phyloP scores from a whole-genome alignment of 2,329 filamentous ascomycete species.

The Fusarium papillatum region DNA sequence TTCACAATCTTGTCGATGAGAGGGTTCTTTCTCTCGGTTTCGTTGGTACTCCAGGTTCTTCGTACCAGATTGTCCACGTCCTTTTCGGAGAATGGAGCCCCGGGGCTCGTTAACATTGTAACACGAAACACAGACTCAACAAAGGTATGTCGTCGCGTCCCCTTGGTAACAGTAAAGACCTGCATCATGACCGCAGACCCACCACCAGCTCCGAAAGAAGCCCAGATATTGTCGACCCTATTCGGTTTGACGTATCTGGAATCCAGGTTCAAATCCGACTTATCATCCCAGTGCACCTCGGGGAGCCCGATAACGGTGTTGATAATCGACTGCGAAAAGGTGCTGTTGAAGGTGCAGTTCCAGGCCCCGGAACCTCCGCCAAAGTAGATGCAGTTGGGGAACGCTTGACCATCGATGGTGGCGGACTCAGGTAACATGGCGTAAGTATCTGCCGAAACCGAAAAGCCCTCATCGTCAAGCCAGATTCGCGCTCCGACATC shows the following conservation, averaged over 20 bases:
- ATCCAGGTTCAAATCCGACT: neutral
- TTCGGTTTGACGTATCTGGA: slow-evolving; percentile 26
- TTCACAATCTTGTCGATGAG: slow-evolving; percentile 7
- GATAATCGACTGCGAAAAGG: neutral
- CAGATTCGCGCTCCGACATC: slow-evolving; percentile 24
- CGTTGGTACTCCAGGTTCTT: slow-evolving; percentile 21
- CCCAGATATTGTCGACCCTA: slow-evolving; percentile 33
- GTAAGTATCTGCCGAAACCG: slow-evolving; percentile 18
- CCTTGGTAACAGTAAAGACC: slow-evolving; percentile 32
- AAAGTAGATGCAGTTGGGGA: neutral
- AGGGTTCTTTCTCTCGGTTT: slow-evolving; percentile 2
- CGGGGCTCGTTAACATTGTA: slow-evolving; percentile 24
- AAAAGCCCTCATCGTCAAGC: slow-evolving; percentile 25
- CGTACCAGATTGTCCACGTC: slow-evolving; percentile 19
- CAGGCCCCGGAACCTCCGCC: neutral
- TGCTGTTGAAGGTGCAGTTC: slow-evolving; percentile 33
- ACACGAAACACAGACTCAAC: slow-evolving; percentile 5
- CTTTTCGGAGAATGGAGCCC: neutral
- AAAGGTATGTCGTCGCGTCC: slow-evolving; percentile 19
- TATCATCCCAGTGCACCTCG: slow-evolving; percentile 30
- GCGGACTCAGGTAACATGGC: neutral
- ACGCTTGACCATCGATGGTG: neutral
- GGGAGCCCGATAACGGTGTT: neutral
- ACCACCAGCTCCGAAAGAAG: slow-evolving; percentile 19
- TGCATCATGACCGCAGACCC: slow-evolving; percentile 30